Percentiles rank a stretch among this genome's conserved stretches.
These are phyloP conservation scores for Tricharina praecox DNA, from an alignment of 495 filamentous ascomycete genomes.

Conservation along the genomic window DNA sequence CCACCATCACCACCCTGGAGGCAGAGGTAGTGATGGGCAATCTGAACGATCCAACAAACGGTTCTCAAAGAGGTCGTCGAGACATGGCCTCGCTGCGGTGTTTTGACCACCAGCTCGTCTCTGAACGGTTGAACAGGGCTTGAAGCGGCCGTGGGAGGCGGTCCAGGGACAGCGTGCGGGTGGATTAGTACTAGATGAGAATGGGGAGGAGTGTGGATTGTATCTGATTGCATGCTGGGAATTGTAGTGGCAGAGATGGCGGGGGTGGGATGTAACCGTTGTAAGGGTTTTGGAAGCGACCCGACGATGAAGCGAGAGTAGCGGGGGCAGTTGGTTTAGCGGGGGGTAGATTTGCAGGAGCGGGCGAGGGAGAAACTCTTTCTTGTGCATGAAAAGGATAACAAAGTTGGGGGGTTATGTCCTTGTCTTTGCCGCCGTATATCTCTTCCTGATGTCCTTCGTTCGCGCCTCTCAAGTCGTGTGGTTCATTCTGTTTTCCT, in stretches of 20 bases:
- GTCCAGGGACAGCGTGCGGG: no score
- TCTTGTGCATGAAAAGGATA: neutral
- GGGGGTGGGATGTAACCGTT: neutral
- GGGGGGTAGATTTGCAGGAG: neutral
- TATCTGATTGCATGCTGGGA: no score
- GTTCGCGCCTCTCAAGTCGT: neutral
- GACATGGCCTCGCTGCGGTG: conserved; percentile 26
- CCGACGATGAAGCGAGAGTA: neutral
- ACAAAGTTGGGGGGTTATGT: neutral
- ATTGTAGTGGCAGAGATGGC: neutral
- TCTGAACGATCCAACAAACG: conserved; percentile 15
- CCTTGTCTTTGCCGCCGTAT: neutral
- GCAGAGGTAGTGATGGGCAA: conserved; percentile 12
- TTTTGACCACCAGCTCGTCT: conserved; percentile 18
- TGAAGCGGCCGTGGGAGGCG: neutral
- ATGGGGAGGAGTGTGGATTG: no score
- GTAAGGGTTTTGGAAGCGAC: neutral
- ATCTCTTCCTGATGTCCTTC: neutral
- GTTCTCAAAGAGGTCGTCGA: conserved; percentile 24
- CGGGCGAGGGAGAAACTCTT: neutral
- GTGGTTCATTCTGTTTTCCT: neutral
- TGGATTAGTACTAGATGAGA: no score
- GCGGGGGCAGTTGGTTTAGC: neutral
- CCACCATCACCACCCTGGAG: conserved; percentile 11
- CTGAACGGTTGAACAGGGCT: neutral